Evolutionary conservation across 768 basidiomycete genomes (phyloP).

Genomic region (Auricularia cornea): DNA sequence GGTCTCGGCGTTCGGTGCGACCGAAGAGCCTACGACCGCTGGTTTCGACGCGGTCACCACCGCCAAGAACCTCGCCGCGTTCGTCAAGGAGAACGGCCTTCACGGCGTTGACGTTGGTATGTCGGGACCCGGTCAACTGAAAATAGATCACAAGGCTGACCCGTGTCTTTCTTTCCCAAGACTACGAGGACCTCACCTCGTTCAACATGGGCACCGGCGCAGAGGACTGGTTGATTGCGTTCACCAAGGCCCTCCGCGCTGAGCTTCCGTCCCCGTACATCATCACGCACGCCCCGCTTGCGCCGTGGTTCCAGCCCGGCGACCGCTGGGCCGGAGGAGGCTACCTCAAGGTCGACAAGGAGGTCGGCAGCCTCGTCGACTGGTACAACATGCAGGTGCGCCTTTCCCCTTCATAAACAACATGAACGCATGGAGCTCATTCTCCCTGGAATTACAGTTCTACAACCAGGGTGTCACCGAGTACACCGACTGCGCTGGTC

Average conservation of each 20-base stretch:
- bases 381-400: constrained; percentile 38
- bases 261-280: constrained; percentile 25
- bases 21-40: constrained; percentile 13
- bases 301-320: constrained; percentile 27
- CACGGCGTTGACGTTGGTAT: constrained; percentile 8
- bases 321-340: constrained; percentile 31
- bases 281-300: constrained; percentile 33
- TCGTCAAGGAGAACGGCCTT: constrained; percentile 10
- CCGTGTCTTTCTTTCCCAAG: constrained; percentile 66
- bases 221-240: constrained; percentile 35
- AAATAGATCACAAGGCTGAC: constrained; percentile 5
- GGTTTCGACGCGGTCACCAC: constrained; percentile 2
- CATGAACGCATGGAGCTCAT: not conserved
- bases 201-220: constrained; percentile 40
- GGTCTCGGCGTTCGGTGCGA: constrained; percentile 30
- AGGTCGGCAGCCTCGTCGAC: constrained; percentile 37
- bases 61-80: constrained; percentile 3
- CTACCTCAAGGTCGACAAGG: constrained; percentile 30
- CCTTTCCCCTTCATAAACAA: not conserved
- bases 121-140: no score
- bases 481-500: constrained; percentile 9
- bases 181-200: constrained; percentile 45
- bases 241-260: constrained; percentile 27
- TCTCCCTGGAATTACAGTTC: not conserved
- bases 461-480: not conserved